These are phyloP conservation scores for Blastocystis sp. DNA, from an alignment of 352 stramenopile species.

Conservation along the genomic window DNA sequence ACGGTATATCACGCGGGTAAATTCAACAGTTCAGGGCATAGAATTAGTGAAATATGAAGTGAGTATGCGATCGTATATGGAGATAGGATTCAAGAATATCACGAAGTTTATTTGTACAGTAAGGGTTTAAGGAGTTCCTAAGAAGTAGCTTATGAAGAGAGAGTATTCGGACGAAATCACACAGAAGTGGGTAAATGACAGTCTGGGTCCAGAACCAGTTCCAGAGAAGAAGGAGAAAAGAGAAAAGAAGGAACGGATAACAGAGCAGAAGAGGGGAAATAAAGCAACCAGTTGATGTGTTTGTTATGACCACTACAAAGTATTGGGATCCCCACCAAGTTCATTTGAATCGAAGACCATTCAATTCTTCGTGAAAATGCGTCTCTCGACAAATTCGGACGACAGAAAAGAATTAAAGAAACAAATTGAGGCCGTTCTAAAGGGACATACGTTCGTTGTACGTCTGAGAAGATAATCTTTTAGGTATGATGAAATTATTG, in stretches of 20 bases:
- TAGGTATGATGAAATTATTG: constrained; percentile 23
- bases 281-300: neutral
- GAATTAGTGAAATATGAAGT: constrained; percentile 25
- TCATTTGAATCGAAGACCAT: too few species aligned
- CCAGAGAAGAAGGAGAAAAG: neutral
- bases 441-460: neutral
- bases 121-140: neutral
- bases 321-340: too few species aligned
- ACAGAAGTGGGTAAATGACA: constrained; percentile 22
- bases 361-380: neutral
- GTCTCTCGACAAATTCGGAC: neutral
- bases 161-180: constrained; percentile 28
- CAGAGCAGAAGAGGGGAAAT: neutral
- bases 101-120: constrained; percentile 30
- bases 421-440: neutral
- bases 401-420: neutral
- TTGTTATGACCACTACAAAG: neutral
- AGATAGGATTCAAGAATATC: constrained; percentile 42
- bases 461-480: neutral
- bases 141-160: neutral
- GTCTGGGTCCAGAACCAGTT: neutral
- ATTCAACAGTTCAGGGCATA: neutral
- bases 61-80: neutral
- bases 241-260: neutral
- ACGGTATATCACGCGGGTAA: neutral